Evolutionary conservation across 2,329 filamentous ascomycete species (phyloP), one percentile per base, ranked within the genome.

Genomic region (Penicillium sp.): DNA sequence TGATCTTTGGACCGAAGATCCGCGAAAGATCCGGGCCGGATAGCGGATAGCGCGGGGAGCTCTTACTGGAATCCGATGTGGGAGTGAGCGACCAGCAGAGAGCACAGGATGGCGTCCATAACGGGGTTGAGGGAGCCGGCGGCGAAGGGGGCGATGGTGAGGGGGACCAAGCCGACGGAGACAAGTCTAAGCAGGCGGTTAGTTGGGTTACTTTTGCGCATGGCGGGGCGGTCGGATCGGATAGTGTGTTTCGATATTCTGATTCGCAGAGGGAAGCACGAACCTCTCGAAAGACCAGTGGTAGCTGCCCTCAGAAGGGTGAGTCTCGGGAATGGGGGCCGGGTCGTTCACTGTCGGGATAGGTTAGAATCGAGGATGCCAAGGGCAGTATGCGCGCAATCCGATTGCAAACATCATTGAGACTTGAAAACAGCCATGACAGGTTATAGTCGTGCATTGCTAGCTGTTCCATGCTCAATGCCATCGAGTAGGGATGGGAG

Each of bases 241-340:
- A 4, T 22, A 12, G 11, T 10, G 8, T 25, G 8, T 12, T 6
- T 25, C 11, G 22, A 5, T 9, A 11, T 35, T 46, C 4, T 2
- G 39, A 38, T 9, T 18, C 18, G 30, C 30, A 3, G 7, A 14
- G 22, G 18, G 37, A n/a, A 22, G 30, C 33, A 63, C 63, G 49
- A 67, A 82, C 80, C 83, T 78, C 80, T 99, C 93, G 66, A 95
- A 95, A 53, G 87, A 88, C 93, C 93, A 99, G 81, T 99, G 93
- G 79, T 97, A 99, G 73, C 88, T 95, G 63, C 93, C 93, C 76
- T 99, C 89, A 48, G 83, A 77, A 35, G 92, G 84, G 61, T 80
- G 82, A 45, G 88, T 75, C 18, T 81, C 69, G 38, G 90, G 91
- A 19, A 95, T 73, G 33, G 82, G 82, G 28, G 82, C 87, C 48